Evolutionary conservation across 352 stramenopile genomes (phyloP).

Genomic region (Pythium sp.): DNA sequence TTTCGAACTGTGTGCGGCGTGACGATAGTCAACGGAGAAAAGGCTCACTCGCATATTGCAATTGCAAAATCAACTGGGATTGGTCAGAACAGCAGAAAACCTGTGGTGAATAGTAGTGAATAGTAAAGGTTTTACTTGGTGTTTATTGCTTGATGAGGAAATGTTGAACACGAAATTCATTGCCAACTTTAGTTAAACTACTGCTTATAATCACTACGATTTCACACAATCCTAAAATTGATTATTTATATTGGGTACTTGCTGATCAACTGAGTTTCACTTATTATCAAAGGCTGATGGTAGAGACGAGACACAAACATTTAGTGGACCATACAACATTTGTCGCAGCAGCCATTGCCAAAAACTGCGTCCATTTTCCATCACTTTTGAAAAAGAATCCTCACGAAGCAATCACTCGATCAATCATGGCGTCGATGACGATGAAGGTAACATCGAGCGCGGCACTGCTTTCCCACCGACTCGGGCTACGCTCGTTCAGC

Average conservation of each 20-base stretch:
- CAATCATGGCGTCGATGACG: not conserved
- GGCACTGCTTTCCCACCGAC: constrained; percentile 4
- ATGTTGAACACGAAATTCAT: not conserved
- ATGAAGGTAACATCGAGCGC: not conserved
- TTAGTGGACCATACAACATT: not conserved
- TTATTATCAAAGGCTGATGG: not conserved
- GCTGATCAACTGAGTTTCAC: not conserved
- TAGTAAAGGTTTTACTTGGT: not conserved
- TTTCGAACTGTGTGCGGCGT: not conserved
- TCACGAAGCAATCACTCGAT: not conserved
- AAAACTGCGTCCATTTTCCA: not conserved
- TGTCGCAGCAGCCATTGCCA: constrained; percentile 1
- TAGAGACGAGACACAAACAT: not conserved
- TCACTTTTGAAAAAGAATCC: constrained; percentile 1
- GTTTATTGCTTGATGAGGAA: not conserved
- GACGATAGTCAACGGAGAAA: not conserved
- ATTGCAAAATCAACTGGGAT: not conserved
- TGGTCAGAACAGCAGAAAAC: not conserved
- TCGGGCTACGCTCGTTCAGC: not conserved
- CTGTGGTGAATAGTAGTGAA: not conserved
- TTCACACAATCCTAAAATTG: not conserved
- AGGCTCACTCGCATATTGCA: not conserved
- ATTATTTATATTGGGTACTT: not conserved
- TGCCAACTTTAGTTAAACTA: not conserved
- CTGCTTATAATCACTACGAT: not conserved